phyloP scores from a whole-genome alignment of 257 asterid species.

The Coffea eugenioides region DNA sequence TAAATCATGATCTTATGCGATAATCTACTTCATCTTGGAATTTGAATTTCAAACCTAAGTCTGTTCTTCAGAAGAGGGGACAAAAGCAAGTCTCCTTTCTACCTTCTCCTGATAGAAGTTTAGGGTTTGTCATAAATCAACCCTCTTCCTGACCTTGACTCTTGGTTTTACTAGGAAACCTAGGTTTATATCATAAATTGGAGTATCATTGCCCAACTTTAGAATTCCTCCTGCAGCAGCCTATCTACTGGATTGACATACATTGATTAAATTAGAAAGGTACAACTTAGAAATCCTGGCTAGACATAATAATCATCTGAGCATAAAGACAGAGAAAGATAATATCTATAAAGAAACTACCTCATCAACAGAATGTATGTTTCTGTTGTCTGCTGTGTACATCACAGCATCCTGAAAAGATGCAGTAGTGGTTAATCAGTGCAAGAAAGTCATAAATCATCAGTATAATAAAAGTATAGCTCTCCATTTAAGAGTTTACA shows the following conservation, averaged over 20 bases:
- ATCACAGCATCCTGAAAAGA: constrained; percentile 69
- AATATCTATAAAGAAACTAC: constrained; percentile 25
- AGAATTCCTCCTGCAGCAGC: neutral
- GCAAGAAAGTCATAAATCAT: neutral
- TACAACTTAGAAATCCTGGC: neutral
- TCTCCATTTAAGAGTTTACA: neutral
- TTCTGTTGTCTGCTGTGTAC: constrained; percentile 79
- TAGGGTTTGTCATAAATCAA: no score
- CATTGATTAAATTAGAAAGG: neutral
- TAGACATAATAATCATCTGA: constrained; percentile 1
- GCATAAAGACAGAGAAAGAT: constrained; percentile 10
- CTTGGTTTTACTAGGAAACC: no score
- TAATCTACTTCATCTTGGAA: neutral
- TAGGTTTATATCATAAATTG: neutral
- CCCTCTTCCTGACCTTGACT: no score
- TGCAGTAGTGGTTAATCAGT: constrained; percentile 20
- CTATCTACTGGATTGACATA: neutral
- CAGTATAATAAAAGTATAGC: neutral
- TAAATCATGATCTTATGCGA: neutral
- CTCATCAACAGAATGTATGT: constrained; percentile 81
- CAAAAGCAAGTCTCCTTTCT: no score
- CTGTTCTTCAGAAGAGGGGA: no score
- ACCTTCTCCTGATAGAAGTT: no score
- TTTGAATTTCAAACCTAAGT: neutral
- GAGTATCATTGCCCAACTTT: neutral